phyloP scores from a whole-genome alignment of 129 eudicot genomes.

The Tagetes erecta region DNA sequence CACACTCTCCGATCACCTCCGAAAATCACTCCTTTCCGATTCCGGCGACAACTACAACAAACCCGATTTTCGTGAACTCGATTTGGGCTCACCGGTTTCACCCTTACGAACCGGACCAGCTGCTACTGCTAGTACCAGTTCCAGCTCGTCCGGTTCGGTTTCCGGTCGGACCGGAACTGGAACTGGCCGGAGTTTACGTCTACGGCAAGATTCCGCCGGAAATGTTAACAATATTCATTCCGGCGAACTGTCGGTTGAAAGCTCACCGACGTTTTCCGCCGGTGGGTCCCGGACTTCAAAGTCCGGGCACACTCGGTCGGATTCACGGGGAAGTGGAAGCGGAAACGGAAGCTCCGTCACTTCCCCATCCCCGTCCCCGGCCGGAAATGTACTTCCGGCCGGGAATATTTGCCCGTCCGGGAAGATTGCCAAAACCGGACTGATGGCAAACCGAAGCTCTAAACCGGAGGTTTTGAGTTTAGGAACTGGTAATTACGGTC shows the following conservation, averaged over 20 bases:
- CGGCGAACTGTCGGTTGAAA: conserved; percentile 74
- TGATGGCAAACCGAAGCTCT: conserved; percentile 47
- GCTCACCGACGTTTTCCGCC: conserved; percentile 53
- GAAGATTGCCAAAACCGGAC: conserved; percentile 53
- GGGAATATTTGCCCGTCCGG: conserved; percentile 83
- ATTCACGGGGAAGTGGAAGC: conserved; percentile 28
- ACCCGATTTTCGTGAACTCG: conserved; percentile 82
- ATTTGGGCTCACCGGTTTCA: conserved; percentile 87
- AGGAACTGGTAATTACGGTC: conserved; percentile 77
- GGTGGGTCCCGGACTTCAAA: conserved; percentile 25
- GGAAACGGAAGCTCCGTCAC: conserved; percentile 39
- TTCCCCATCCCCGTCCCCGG: conserved; percentile 63
- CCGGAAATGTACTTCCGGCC: conserved; percentile 58
- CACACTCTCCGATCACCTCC: conserved; percentile 36
- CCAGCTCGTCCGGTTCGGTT: conserved; percentile 86
- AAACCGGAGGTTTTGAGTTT: conserved; percentile 65
- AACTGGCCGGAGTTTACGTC: conserved; percentile 31
- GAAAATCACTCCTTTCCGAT: conserved; percentile 34
- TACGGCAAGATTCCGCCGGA: conserved; percentile 8
- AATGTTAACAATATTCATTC: conserved; percentile 42
- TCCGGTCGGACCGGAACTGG: conserved; percentile 51
- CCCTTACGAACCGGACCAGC: conserved; percentile 47
- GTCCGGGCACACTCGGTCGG: conserved; percentile 55
- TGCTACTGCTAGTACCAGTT: conserved; percentile 45
- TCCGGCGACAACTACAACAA: conserved; percentile 43